Base-by-base conservation (phyloP, 192 early-diverging fungal species). In the Umbelopsis sp. region DNA sequence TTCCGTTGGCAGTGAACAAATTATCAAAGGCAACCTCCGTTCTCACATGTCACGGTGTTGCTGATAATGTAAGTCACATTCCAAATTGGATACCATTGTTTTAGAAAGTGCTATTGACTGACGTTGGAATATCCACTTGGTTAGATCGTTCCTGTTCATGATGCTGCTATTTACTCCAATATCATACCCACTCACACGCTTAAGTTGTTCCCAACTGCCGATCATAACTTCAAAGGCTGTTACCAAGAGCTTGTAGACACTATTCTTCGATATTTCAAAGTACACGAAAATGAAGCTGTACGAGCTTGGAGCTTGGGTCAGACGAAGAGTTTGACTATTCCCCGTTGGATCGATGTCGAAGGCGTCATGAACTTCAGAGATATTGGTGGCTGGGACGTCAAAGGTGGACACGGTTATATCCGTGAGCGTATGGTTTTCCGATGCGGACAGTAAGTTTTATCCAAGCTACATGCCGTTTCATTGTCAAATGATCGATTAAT, bases 281-380 rank as follows among this genome's bases (percentile, higher is more conserved):
- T 52, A 6, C 74, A 79, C 24, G 65, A 66, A 43, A 54, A 53
- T 49, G 34, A 69, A 36, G 66, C 69, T 26, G 51, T n/a, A 1
- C 26, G 43, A 45, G 38, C 52, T 47, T 56, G 53, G 54, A 52
- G 38, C 20, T 44, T 68, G 6, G 66, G 66, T 14, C 24, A 31
- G 20, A 54, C 43, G 5, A 36, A 45, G n/a, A 52, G 51, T 56
- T 51, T 81, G n/a, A 52, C 45, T 29, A 79, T 82, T 43, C 77
- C 77, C 22, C 56, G 77, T 36, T 82, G 78, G 75, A 77, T 82
- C 14, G 79, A 82, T 74, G 80, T 87, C 4, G 80, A 81, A 2
- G 87, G 87, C 7, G 84, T 88, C 16, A 74, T 80, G 52, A 88
- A 88, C 53, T 86, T 88, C 69, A 77, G 87, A 62, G 85, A 84